phyloP scores from a whole-genome alignment of 192 early-diverging fungal genomes.

The Coemansia sp. region DNA sequence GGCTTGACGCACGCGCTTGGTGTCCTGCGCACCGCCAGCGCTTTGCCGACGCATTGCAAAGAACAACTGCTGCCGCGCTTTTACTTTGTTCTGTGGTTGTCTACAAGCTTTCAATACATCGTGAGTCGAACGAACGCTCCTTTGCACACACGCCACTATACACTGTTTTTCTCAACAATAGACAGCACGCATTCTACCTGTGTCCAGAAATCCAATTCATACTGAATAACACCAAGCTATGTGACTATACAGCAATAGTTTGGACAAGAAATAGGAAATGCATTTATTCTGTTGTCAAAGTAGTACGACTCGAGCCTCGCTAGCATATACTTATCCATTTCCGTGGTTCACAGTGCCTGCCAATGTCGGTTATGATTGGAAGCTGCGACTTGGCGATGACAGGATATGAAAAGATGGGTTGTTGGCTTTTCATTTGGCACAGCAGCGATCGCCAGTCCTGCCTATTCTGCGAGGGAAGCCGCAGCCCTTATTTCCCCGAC shows the following conservation, averaged over 20 bases:
- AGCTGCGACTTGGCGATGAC: not conserved
- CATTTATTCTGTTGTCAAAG: no score
- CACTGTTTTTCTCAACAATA: not conserved
- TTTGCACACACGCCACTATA: slow-evolving; percentile 1
- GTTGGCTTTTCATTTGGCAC: not conserved
- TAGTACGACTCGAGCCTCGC: not conserved
- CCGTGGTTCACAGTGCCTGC: not conserved
- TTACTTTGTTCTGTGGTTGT: not conserved
- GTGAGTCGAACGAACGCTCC: not conserved
- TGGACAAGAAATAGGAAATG: not conserved
- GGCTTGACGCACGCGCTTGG: not conserved
- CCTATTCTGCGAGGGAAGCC: not conserved
- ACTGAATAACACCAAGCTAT: not conserved
- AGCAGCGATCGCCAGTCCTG: not conserved
- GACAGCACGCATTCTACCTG: slow-evolving; percentile 4
- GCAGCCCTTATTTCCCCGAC: not conserved
- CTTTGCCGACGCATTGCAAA: slow-evolving; percentile 11
- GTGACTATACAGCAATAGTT: not conserved
- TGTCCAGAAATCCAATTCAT: slow-evolving; percentile 11
- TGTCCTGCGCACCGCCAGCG: not conserved
- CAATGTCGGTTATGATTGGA: not conserved
- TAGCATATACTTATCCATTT: not conserved
- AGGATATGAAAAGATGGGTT: not conserved
- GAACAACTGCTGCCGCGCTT: slow-evolving; percentile 15
- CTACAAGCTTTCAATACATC: not conserved